A percentile compares a stretch with the other conserved stretches of the same genome.
Conservation (phyloP, 306 rosid genomes). For the Canavalia ensiformis region DNA sequence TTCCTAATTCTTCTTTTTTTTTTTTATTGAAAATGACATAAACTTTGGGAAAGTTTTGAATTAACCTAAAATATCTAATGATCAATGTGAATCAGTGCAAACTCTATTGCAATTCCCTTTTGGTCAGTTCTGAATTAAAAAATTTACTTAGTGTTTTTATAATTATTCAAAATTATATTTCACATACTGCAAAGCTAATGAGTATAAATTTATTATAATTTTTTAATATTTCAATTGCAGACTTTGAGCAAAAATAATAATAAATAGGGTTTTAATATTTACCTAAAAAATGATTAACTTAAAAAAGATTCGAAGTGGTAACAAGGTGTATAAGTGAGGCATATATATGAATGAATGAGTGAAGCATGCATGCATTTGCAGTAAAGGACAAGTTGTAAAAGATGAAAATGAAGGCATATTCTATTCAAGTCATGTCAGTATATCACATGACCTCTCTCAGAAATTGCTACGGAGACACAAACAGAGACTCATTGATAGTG, state of each 20-base stretch:
- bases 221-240: no score
- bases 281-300: neutral
- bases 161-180: no score
- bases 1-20: neutral
- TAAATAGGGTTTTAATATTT: neutral
- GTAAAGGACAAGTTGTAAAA: slow-evolving; percentile 43
- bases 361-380: slow-evolving; percentile 38
- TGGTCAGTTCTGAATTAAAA: no score
- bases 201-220: no score
- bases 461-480: slow-evolving; percentile 34
- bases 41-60: neutral
- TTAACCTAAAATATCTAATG: neutral
- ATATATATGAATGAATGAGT: neutral
- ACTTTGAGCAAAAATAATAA: no score
- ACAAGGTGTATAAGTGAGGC: neutral
- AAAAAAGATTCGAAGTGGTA: neutral
- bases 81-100: neutral
- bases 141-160: no score
- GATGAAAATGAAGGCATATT: slow-evolving; percentile 48
- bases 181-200: no score
- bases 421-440: slow-evolving; percentile 39
- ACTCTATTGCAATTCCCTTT: no score
- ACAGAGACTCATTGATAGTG: slow-evolving; percentile 35
- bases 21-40: neutral
- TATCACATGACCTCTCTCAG: slow-evolving; percentile 46